Conservation (phyloP, 768 basidiomycete species). For the Suillus occidentalis region DNA sequence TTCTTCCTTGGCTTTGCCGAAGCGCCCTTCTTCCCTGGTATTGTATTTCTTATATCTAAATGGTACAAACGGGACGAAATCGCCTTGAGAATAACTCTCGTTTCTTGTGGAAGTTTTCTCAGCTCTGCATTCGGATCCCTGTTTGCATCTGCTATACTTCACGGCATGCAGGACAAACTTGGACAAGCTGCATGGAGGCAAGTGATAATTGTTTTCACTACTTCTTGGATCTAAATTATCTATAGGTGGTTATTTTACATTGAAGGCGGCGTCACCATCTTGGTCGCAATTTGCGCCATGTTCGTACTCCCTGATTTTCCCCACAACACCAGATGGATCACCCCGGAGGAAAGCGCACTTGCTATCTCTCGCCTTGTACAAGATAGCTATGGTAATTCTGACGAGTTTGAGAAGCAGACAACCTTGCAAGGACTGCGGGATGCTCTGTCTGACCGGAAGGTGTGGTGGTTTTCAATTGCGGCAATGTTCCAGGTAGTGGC, state of each 20-base stretch:
- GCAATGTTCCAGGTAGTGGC: constrained; percentile 21
- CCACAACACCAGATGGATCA: constrained; percentile 29
- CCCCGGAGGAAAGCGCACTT: constrained; percentile 30
- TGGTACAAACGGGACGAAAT: constrained; percentile 39
- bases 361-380: constrained; percentile 32
- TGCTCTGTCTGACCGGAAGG: constrained; percentile 72
- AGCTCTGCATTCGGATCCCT: constrained; percentile 47
- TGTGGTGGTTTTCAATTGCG: constrained; percentile 75
- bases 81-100: constrained; percentile 36
- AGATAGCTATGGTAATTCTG: constrained; percentile 49
- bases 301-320: constrained; percentile 41
- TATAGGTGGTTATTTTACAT: constrained; percentile 26
- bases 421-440: constrained; percentile 49
- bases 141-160: constrained; percentile 44
- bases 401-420: constrained; percentile 25
- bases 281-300: constrained; percentile 34
- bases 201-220: constrained; percentile 12
- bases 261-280: constrained; percentile 32
- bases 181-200: constrained; percentile 43
- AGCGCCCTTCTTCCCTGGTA: constrained; percentile 6
- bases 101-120: constrained; percentile 39
- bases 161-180: constrained; percentile 39
- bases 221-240: constrained; percentile 2
- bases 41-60: constrained; percentile 4
- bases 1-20: constrained; percentile 11